A percentile compares a stretch with the other conserved stretches of the same genome.
phyloP scores from a whole-genome alignment of 2,329 filamentous ascomycete species.

The Phoma sp. region DNA sequence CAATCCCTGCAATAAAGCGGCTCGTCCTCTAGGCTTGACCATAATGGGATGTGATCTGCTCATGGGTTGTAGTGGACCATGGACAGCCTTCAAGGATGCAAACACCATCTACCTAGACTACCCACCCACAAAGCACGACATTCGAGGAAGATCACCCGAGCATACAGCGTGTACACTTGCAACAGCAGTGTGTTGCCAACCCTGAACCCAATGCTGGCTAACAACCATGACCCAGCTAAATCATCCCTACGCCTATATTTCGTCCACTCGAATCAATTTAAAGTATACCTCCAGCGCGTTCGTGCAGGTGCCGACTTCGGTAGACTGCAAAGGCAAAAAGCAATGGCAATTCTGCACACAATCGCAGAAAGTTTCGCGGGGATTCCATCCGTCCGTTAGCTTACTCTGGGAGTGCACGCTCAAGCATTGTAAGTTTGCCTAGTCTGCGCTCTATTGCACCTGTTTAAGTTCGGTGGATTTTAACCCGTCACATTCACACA shows the following conservation, averaged over 20 bases:
- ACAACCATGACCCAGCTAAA: not conserved
- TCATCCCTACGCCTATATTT: not conserved
- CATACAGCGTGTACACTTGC: not conserved
- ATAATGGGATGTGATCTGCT: conserved; percentile 5
- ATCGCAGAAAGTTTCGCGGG: not conserved
- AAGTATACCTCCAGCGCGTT: not conserved
- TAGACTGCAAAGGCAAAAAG: not conserved
- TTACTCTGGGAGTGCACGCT: not conserved
- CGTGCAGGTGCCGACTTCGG: not conserved
- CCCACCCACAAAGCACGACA: not conserved
- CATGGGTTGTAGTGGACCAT: not conserved
- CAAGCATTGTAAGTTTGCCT: not conserved
- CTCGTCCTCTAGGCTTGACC: not conserved
- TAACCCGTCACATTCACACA: not conserved
- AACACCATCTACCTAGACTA: not conserved
- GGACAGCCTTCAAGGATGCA: not conserved
- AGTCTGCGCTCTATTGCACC: no score
- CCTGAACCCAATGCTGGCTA: not conserved
- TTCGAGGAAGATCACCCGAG: not conserved
- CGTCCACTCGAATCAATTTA: not conserved
- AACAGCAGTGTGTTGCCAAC: not conserved
- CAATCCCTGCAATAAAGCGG: not conserved
- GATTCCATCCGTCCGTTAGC: not conserved
- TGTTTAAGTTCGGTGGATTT: not conserved
- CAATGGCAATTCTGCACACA: not conserved